Evolutionary conservation across 2,329 filamentous ascomycete species (phyloP), one percentile per base, ranked within the genome.

Genomic region (Trematosphaeria pertusa): DNA sequence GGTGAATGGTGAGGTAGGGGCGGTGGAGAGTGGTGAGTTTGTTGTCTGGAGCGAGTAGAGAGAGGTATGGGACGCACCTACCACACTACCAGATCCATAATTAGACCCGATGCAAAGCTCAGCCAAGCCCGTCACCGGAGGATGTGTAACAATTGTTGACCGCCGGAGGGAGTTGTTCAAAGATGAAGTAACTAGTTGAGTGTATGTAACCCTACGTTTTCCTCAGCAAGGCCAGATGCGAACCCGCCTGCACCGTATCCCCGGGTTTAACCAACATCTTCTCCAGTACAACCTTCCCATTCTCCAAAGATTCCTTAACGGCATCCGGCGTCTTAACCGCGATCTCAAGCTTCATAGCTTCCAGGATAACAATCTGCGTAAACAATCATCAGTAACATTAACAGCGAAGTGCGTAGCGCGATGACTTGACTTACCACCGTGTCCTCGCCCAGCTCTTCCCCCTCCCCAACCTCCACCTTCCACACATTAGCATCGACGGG

Each of bases 281-380:
- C 55, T 76, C 73, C 1, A 76, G 62, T 32, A 50, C 69, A 3
- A 67, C 49, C 24, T 56, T 58, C 2, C 43, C 50, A 3, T 32
- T 32, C 10, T 49, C 52, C 4, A 46, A 10, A 5, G 42, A 43
- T 5, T 58, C 52, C 12, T 47, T 52, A 14, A 59, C 39, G 37
- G 65, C 64, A 2, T 73, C 67, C 0, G 73, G 70, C 3, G 63
- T 63, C 41, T 73, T 70, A 24, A 77, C 73, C n/a, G 72, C 70
- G 52, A 77, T 77, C 46, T 77, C 75, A 8, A 77, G 58, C 55
- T 77, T 77, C 75, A 76, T 77, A 1, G 75, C 74, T 50, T 77
- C 75, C 3, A 77, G 65, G n/a, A 76, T 73, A 0, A 70, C 66
- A 14, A 76, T 60, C 65, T 69, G 20, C 6, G 7, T 5, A 17